Evolutionary conservation across 2,329 filamentous ascomycete genomes (phyloP).

Genomic region (Epicoccum nigrum): DNA sequence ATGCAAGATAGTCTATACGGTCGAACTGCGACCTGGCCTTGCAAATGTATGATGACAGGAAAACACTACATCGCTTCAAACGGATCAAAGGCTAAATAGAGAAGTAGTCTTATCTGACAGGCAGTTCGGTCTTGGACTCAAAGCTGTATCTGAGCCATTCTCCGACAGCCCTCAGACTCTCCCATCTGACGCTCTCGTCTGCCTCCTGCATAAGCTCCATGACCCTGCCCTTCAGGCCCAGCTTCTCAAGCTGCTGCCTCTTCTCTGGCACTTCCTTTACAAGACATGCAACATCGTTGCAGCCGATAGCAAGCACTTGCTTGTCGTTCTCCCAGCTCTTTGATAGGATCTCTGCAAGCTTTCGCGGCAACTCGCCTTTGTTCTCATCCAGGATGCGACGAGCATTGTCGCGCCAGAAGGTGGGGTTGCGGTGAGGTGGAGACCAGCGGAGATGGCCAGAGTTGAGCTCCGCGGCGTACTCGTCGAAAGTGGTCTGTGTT

Average conservation of each 20-base stretch:
- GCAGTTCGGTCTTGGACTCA: slow-evolving; percentile 44
- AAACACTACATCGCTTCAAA: slow-evolving; percentile 15
- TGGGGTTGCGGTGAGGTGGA: slow-evolving; percentile 82
- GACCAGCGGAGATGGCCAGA: slow-evolving; percentile 91
- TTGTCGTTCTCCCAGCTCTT: slow-evolving; percentile 85
- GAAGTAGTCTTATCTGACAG: slow-evolving; percentile 29
- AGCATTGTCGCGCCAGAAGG: slow-evolving; percentile 93
- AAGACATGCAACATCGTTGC: slow-evolving; percentile 87
- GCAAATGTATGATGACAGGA: slow-evolving; percentile 15
- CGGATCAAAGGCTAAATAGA: neutral
- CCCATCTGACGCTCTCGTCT: slow-evolving; percentile 90
- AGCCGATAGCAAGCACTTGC: slow-evolving; percentile 86
- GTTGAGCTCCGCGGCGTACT: slow-evolving; percentile 80
- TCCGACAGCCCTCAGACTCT: slow-evolving; percentile 83
- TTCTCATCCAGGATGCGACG: slow-evolving; percentile 83
- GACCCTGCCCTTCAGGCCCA: slow-evolving; percentile 82
- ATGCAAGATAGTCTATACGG: slow-evolving; percentile 16
- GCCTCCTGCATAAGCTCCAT: slow-evolving; percentile 93
- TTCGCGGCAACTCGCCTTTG: slow-evolving; percentile 77
- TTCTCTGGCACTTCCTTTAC: slow-evolving; percentile 90
- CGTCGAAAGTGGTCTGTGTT: slow-evolving; percentile 70
- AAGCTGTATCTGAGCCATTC: slow-evolving; percentile 74
- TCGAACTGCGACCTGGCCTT: slow-evolving; percentile 3
- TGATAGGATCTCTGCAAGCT: slow-evolving; percentile 83
- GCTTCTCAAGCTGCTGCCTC: slow-evolving; percentile 77